Base-by-base conservation (phyloP, 345 rosid genomes). In the Eucalyptus pumila region DNA sequence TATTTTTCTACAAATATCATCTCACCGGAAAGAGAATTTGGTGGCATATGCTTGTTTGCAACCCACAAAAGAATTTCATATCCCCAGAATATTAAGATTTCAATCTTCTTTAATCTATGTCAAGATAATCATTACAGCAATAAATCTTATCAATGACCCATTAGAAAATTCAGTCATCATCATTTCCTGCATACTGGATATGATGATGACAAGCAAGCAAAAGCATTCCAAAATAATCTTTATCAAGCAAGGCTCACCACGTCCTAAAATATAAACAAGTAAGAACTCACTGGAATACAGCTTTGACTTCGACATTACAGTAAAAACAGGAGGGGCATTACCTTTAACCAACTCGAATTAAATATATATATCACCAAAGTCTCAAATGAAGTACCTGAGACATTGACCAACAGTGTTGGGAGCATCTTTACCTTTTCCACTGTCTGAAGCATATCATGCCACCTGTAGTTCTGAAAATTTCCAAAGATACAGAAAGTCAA, bases 361-460 rank as follows among this genome's bases (percentile, higher is more conserved):
- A 42, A 32, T 44, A 11, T 24, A 30, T 14, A 37, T 37, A 21
- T 76, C 27, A 0, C 47, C 47, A 27, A 86, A 48, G 58, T 45
- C 65, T 27, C 32, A 52, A 32, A 54, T 65, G 34, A 14, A 50
- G 40, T 95, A 97, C 99, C 99, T 92, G 91, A 97, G 92, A 90
- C 98, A 96, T 89, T 90, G 94, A 89, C 95, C 98, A 60, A 97
- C 99, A 89, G 94, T 94, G 50, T 89, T 87, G 69, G 91, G 88
- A 32, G 98, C 99, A 58, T 93, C 89, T 87, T 94, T 88, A 58
- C 97, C 96, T 85, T 94, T 93, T 56, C 97, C 97, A 89, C 93
- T 93, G 89, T 96, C 99, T 51, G 96, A 96, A 91, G 99, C 98
- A 86, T 97, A 96, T 62, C 95, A 98, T 62, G 99, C 99, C 48